Base-by-base conservation (phyloP, 2,329 filamentous ascomycete species). In the Rugonectria rugulosa region DNA sequence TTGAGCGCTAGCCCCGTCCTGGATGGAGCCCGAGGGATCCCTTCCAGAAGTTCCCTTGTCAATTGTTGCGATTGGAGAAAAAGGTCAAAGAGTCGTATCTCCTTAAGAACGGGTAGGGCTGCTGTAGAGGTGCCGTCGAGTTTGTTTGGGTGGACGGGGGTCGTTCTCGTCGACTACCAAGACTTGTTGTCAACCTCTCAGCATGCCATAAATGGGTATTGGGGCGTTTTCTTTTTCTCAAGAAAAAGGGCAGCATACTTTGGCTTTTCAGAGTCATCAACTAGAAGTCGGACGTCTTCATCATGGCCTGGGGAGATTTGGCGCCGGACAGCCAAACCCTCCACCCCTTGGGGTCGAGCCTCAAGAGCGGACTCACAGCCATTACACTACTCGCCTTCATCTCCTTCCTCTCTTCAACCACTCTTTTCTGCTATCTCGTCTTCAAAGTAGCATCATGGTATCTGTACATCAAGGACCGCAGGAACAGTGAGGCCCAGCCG, bases 401-500 rank as follows among this genome's bases (percentile, higher is more conserved):
- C 12, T 73, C 71, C 2, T 73, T 73, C 59, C 49, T 70, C 44
- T 56, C 65, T 5, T 63, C 71, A 6, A 61, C 57, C 20, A 38
- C 42, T 3, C 63, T 73, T 3, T 73, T 73, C 44, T 47, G 67
- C 5, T 73, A 73, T 6, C 59, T 73, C 6, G 59, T 61, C 2
- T 73, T 68, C 27, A 73, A 73, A 47, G 56, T 73, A 19, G 52
- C 64, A 17, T 48, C 64, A 41, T 73, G 70, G 69, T 61, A 70
- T 26, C 48, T 68, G 14, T 66, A 65, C 27, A 38, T 70, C 23
- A 60, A 48, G 15, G 57, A 57, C 1, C 55, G 54, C 6, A 42
- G 54, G 3, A 36, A 41, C 0, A 59, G 58, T 11, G 46, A 54
- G 1, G 43, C 36, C 3, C 19, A 60, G 1, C 47, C 58, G 5